Evolutionary conservation across 805 yeast genomes (phyloP), one percentile per base, ranked within the genome.

Genomic region (Saccharomyces eubayanus): DNA sequence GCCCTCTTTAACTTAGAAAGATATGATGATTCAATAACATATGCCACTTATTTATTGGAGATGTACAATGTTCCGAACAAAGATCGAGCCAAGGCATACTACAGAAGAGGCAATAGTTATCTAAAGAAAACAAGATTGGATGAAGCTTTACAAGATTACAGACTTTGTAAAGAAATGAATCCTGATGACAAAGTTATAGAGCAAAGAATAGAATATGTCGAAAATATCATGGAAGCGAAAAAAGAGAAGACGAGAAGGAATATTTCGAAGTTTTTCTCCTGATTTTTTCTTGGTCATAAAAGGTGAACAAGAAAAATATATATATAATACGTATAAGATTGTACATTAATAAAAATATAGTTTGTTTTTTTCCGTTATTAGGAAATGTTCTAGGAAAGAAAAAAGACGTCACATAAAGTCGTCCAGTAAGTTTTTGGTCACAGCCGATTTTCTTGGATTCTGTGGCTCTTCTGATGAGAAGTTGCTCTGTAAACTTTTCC

Each of bases 191-290:
- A 69, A 16, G 74, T 70, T 0, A 79, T 85, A 6, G 66, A 63
- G 14, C 66, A 62, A 27, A 85, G 80, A 57, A 61, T 81, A 28
- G 66, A 66, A 30, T 65, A 61, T 11, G 77, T 77, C 0, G 76
- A 80, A 56, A 63, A 61, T 8, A 31, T 73, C 27, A 59, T 80
- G 2, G 74, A 75, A 28, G 69, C 72, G 31, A 68, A 71, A 41
- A 83, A 79, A 62, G 72, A 74, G 43, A 74, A 72, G 14, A 83
- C 82, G 55, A 79, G 75, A 62, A 76, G 77, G 49, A 80, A 75
- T 54, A 79, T 81, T 57, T 77, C 89, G 16, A 85, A 82, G 64
- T 86, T 87, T 65, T 87, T 87, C 61, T 67, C 68, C 29, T 67
- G 31, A 48, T 12, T 24, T 6, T 16, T 36, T 8, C 10, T 5